phyloP scores from a whole-genome alignment of 2,329 filamentous ascomycete species.

The Microthyrium microscopicum region DNA sequence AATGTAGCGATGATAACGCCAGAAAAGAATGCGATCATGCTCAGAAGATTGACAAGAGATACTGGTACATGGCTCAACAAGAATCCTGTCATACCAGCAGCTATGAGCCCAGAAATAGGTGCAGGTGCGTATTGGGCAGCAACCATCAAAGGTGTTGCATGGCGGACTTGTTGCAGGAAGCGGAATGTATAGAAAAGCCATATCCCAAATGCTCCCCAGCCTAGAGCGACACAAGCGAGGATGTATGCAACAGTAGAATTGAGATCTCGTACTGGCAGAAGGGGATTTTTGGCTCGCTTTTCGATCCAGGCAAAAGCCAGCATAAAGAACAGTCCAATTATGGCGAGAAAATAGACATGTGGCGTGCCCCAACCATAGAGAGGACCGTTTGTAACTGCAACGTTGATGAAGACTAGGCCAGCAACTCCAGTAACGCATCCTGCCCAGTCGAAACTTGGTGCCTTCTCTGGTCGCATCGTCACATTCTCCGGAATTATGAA shows the following conservation, averaged over 20 bases:
- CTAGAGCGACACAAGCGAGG: background rate
- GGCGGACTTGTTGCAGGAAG: background rate
- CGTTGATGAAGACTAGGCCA: background rate
- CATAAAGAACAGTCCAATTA: background rate
- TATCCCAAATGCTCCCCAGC: background rate
- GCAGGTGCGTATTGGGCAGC: background rate
- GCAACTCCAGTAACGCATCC: background rate
- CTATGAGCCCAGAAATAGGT: background rate
- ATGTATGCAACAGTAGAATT: background rate
- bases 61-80: background rate
- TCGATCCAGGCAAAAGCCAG: background rate
- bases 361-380: background rate
- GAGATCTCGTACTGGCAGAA: background rate
- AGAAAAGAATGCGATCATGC: background rate
- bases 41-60: background rate
- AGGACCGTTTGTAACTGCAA: background rate
- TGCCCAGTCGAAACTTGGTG: background rate
- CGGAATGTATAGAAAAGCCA: background rate
- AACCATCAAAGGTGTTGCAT: background rate
- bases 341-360: background rate
- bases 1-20: background rate
- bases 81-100: background rate
- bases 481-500: conserved; percentile 12
- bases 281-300: background rate
- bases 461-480: background rate